These are phyloP conservation scores for Bryum argenteum DNA, from an alignment of 225 moss, liverwort and hornwort species.

Conservation along the genomic window DNA sequence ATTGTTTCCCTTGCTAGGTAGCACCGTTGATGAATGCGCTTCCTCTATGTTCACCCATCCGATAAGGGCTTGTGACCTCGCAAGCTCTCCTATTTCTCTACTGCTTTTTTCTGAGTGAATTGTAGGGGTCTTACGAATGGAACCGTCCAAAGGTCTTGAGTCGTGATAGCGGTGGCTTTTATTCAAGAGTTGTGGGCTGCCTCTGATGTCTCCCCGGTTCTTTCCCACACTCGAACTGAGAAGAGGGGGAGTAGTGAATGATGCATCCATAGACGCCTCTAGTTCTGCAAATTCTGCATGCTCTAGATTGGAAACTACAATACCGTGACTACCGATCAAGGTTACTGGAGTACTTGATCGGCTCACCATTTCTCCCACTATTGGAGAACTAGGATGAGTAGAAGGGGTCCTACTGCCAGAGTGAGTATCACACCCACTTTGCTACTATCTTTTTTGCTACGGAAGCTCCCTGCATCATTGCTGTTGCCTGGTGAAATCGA, in stretches of 20 bases:
- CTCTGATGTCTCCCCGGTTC: conserved; percentile 14
- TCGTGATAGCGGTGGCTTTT: conserved; percentile 17
- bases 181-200: conserved; percentile 8
- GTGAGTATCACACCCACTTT: neutral
- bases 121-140: conserved; percentile 16
- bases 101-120: conserved; percentile 29
- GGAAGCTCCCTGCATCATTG: conserved; percentile 8
- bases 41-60: conserved; percentile 30
- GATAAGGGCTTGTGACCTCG: conserved; percentile 19
- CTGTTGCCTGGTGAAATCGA: neutral
- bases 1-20: conserved; percentile 2
- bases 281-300: conserved; percentile 13
- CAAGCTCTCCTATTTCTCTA: conserved; percentile 15
- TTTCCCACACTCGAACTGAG: neutral
- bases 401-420: conserved; percentile 21
- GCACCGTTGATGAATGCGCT: conserved; percentile 1
- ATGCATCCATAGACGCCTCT: conserved; percentile 33
- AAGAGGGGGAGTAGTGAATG: conserved; percentile 20
- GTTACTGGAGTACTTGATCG: conserved; percentile 11
- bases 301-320: neutral
- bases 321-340: neutral
- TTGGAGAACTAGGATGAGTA: conserved; percentile 22
- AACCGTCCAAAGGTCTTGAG: conserved; percentile 18
- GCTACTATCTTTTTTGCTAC: neutral
- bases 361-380: conserved; percentile 5